Conservation (phyloP, 495 filamentous ascomycete species). For the Neurospora terricola region DNA sequence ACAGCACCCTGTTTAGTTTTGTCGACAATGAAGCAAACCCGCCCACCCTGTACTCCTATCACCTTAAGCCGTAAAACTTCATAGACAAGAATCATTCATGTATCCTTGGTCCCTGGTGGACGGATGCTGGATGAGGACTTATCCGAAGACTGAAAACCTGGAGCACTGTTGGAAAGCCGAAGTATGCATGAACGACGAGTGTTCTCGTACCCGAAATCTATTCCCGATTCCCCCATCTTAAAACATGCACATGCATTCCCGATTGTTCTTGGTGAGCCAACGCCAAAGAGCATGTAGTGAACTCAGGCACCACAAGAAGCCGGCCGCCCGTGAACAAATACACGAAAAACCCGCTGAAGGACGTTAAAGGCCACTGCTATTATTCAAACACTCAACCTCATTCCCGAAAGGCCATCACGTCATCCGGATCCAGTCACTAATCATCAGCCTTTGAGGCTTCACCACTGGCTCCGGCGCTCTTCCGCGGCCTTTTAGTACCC, state of each 20-base stretch:
- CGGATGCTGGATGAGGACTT: not conserved
- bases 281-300: not conserved
- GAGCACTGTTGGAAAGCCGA: not conserved
- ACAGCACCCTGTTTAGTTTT: not conserved
- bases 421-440: not conserved
- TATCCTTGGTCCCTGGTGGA: not conserved
- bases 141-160: not conserved
- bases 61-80: not conserved
- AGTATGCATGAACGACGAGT: not conserved
- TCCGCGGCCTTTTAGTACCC: conserved; percentile 14
- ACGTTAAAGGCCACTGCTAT: not conserved
- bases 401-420: not conserved
- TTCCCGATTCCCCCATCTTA: not conserved
- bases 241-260: not conserved
- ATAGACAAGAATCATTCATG: not conserved
- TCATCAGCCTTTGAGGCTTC: conserved; percentile 3
- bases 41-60: not conserved
- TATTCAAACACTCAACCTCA: not conserved
- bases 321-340: not conserved
- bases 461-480: conserved; percentile 16
- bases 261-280: not conserved
- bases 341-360: not conserved
- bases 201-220: not conserved
- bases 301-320: not conserved
- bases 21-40: not conserved